Evolutionary conservation across 768 basidiomycete species (phyloP), one percentile per base, ranked within the genome.

Genomic region (Boletus sensibilis): DNA sequence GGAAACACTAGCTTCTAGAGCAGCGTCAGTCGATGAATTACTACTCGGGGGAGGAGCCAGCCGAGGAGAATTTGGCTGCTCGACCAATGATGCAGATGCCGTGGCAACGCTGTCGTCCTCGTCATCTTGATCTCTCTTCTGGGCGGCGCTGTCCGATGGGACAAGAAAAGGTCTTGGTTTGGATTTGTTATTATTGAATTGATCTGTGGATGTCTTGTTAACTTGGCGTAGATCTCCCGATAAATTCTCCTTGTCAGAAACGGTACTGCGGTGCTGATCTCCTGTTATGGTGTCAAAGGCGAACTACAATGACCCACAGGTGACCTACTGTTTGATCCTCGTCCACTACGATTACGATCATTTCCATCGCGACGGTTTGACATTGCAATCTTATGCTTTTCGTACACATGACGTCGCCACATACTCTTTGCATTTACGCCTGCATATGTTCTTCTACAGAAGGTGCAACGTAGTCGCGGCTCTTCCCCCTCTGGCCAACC

Each of bases 331-430:
- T 81, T 84, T 45, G 84, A 78, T 18, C 79, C 78, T 40, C 88
- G 82, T 33, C 85, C 82, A 50, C 64, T 70, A 34, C 88, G 81
- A 56, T 79, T 80, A 46, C 82, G 79, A 47, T 89, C 87, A 47
- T 76, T 76, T 48, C 79, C 84, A 60, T 90, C 91, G 51, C 91
- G 84, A 33, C 91, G 80, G 64, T 93, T 93, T 37, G 89, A 80
- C 91, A 93, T 92, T 38, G 90, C 88, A 65, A 93, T 89, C 72
- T 90, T 92, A 70, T 93, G 90, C 67, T 92, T 92, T 73, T 93
- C 91, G 59, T 87, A 91, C 31, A 93, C 90, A 69, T 93, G 90
- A 45, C 90, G 79, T 56, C 90, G 76, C 90, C 90, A 93, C 90
- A 93, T 93, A 66, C 90, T 92, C 73, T 92, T 92, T 7, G 90